Percentiles rank a stretch among this genome's conserved stretches.
phyloP scores from a whole-genome alignment of 768 basidiomycete species.

The Porpolomopsis calyptriformis region DNA sequence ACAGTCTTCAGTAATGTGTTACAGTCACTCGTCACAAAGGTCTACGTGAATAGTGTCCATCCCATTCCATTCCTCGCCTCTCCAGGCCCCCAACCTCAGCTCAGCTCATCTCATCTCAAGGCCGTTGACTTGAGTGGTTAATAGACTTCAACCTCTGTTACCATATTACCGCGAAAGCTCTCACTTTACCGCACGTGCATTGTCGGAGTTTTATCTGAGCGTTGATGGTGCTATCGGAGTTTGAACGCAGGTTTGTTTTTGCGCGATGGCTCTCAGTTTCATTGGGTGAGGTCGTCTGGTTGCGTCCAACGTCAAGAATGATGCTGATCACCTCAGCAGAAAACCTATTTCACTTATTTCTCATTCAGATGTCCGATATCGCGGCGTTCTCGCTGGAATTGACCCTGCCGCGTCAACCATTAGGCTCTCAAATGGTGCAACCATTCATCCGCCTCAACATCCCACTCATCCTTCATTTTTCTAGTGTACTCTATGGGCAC shows the following conservation, averaged over 20 bases:
- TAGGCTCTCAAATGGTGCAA: constrained; percentile 76
- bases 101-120: no score
- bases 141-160: no score
- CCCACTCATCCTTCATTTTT: not conserved
- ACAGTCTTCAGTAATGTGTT: no score
- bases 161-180: no score
- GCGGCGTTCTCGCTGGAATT: constrained; percentile 79
- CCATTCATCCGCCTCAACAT: constrained; percentile 3
- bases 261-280: constrained; percentile 60
- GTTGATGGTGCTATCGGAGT: no score
- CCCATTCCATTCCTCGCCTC: no score
- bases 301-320: not conserved
- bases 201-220: no score
- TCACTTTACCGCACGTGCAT: no score
- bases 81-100: no score
- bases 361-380: constrained; percentile 83
- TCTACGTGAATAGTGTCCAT: no score
- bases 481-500: constrained; percentile 84
- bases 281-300: constrained; percentile 40
- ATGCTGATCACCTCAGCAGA: constrained; percentile 26
- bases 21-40: no score
- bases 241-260: constrained; percentile 5
- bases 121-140: no score
- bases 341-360: constrained; percentile 87
- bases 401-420: constrained; percentile 81